Base-by-base conservation (phyloP, 441 rosid species). In the Populus hybrid region DNA sequence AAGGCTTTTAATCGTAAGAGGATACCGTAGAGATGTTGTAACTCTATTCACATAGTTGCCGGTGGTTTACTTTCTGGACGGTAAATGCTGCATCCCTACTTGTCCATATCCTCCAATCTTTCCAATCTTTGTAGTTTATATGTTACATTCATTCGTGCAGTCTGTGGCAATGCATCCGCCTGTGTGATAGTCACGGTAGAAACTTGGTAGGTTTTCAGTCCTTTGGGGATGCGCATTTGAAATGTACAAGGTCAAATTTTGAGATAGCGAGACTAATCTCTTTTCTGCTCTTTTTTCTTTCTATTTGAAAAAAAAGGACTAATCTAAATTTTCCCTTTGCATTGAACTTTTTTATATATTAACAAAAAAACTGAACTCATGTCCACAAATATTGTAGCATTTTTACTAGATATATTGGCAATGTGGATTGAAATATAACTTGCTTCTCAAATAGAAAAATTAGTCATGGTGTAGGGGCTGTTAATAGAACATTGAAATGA, bases 1-100 rank as follows among this genome's bases (percentile, higher is more conserved):
- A 0, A 91, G 99, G 83, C 88, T 97, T 81, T 85, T 97, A 87
- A 94, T 97, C 26, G 99, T 97, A 16, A 93, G 99, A 92, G 99
- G 99, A 32, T 94, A 97, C 80, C 94, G 97, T 53, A 89, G 89
- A 87, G 99, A 97, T 83, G 98, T 94, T 84, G 99, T 94, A 70
- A 97, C 99, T 69, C 82, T 97, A 77, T 94, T 93, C 87, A 94
- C 99, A 67, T 97, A 93, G 86, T 69, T 66, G 36, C 40, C 38
- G 9, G 57, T 30, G 70, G 16, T 16, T 59, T 20, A 16, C 40
- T 57, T 74, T 21, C 16, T 7, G 70, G 82, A 78, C n/a, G 61
- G 76, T 75, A 67, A 61, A 28, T 40, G 30, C 42, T 24, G 65
- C 67, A 35, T 53, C 18, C 66, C 53, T 46, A 61, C 35, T 76